Evolutionary conservation across 2,329 filamentous ascomycete genomes (phyloP).

Genomic region (Didymellaceae sp.): DNA sequence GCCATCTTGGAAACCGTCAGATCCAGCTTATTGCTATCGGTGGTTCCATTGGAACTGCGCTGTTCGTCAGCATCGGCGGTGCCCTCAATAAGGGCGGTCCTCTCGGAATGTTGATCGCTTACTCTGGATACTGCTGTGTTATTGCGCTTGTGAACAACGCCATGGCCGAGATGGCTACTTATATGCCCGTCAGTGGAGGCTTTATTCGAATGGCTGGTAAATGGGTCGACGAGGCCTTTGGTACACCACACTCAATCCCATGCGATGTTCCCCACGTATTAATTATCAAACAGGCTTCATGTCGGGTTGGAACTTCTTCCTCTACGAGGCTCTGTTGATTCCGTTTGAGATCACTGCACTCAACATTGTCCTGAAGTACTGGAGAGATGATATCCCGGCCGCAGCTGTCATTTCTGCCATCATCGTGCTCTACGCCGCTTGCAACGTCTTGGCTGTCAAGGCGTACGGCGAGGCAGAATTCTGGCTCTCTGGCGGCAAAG

Average conservation of each 20-base stretch:
- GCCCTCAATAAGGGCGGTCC: conserved; percentile 60
- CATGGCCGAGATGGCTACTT: conserved; percentile 69
- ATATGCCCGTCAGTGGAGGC: conserved; percentile 67
- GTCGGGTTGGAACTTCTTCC: conserved; percentile 60
- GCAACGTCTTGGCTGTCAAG: conserved; percentile 55
- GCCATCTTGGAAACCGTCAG: conserved; percentile 49
- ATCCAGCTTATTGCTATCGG: conserved; percentile 52
- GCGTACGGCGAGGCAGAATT: conserved; percentile 56
- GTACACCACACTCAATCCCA: background rate
- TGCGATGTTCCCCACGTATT: background rate
- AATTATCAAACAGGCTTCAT: conserved; percentile 55
- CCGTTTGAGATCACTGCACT: conserved; percentile 60
- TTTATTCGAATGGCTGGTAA: conserved; percentile 62
- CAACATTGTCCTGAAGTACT: conserved; percentile 48
- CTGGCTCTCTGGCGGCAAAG: conserved; percentile 55
- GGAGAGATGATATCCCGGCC: conserved; percentile 56
- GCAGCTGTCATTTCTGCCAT: conserved; percentile 50
- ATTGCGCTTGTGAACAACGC: conserved; percentile 69
- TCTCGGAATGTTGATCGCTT: conserved; percentile 64
- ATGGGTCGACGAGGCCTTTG: conserved; percentile 11
- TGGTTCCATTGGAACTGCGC: conserved; percentile 52
- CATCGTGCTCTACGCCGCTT: conserved; percentile 53
- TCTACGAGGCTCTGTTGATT: conserved; percentile 59
- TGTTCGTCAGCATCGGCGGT: conserved; percentile 68
- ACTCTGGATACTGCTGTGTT: conserved; percentile 61